Evolutionary conservation across 208 protist species (phyloP).

Genomic region (Lotmaria passim): DNA sequence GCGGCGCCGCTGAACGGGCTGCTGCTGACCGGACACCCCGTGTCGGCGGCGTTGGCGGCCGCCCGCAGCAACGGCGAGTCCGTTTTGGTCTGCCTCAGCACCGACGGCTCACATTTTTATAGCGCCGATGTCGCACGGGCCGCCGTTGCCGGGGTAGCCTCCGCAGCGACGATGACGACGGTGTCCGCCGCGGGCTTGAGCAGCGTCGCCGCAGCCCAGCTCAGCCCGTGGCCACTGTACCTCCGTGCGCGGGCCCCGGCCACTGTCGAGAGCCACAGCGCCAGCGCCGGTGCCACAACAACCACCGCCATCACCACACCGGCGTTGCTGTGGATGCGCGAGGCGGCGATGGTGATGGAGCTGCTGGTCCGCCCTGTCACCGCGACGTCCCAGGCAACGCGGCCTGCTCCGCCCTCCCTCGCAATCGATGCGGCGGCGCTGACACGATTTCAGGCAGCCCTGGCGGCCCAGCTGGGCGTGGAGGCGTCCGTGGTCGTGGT

Average conservation of each 20-base stretch:
- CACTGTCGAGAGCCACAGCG: background rate
- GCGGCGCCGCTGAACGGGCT: conserved; percentile 21
- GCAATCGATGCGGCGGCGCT: conserved; percentile 25
- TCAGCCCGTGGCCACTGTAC: conserved; percentile 29
- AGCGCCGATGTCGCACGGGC: conserved; percentile 52
- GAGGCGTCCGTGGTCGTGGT: conserved; percentile 37
- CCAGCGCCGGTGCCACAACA: too few species aligned
- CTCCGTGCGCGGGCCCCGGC: conserved; percentile 2
- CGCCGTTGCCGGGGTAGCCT: background rate
- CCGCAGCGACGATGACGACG: conserved; percentile 1
- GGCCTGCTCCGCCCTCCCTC: conserved; percentile 27
- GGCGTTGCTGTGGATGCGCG: conserved; percentile 28
- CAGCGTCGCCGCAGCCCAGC: background rate
- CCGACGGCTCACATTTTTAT: conserved; percentile 71
- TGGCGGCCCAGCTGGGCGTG: conserved; percentile 29
- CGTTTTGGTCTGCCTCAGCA: conserved; percentile 55
- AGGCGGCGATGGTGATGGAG: conserved; percentile 35
- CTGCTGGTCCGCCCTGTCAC: conserved; percentile 22
- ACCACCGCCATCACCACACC: background rate
- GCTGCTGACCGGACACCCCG: conserved; percentile 22
- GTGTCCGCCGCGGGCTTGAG: conserved; percentile 1
- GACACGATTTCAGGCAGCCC: conserved; percentile 35
- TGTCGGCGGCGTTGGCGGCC: conserved; percentile 22
- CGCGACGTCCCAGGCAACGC: conserved; percentile 6
- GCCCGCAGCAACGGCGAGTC: conserved; percentile 39